Percentiles rank a stretch among this genome's conserved stretches.
Evolutionary conservation across 1,284 basidiomycete genomes (phyloP).

Genomic region (Ustanciosporium gigantosporum): DNA sequence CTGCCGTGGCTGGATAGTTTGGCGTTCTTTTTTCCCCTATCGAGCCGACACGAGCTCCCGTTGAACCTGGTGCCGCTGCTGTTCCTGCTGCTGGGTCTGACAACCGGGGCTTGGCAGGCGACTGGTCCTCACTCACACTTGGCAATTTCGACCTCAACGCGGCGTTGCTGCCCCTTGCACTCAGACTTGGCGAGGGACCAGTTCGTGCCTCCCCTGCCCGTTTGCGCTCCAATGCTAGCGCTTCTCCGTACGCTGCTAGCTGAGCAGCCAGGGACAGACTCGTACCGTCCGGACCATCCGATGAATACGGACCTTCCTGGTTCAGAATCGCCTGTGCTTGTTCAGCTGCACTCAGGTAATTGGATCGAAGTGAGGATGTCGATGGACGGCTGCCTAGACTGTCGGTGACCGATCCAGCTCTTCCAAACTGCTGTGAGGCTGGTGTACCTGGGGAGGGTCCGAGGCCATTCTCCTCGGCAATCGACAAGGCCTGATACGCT

Average conservation of each 20-base stretch:
- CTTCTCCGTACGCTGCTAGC: constrained; percentile 48
- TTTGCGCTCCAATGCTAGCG: constrained; percentile 33
- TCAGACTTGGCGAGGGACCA: constrained; percentile 30
- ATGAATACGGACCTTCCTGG: constrained; percentile 18
- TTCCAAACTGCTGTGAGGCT: neutral
- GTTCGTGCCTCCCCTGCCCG: constrained; percentile 24
- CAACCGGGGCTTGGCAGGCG: constrained; percentile 2
- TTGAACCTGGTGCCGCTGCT: too few species aligned
- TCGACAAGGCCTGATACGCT: constrained; percentile 22
- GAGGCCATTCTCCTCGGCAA: constrained; percentile 31
- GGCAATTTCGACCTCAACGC: constrained; percentile 33
- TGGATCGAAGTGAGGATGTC: constrained; percentile 31
- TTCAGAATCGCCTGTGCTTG: constrained; percentile 45
- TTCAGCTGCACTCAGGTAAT: constrained; percentile 35
- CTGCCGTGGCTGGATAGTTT: constrained; percentile 22
- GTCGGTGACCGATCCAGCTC: constrained; percentile 14
- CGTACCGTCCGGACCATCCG: constrained; percentile 25
- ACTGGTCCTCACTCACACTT: constrained; percentile 41
- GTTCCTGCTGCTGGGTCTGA: neutral
- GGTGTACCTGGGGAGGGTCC: neutral
- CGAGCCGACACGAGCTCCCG: too few species aligned
- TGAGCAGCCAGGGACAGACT: constrained; percentile 30
- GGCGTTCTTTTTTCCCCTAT: constrained; percentile 14
- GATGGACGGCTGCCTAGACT: constrained; percentile 24
- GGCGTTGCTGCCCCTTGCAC: constrained; percentile 31